phyloP scores from a whole-genome alignment of 768 basidiomycete species.

The Auriscalpium vulgare region DNA sequence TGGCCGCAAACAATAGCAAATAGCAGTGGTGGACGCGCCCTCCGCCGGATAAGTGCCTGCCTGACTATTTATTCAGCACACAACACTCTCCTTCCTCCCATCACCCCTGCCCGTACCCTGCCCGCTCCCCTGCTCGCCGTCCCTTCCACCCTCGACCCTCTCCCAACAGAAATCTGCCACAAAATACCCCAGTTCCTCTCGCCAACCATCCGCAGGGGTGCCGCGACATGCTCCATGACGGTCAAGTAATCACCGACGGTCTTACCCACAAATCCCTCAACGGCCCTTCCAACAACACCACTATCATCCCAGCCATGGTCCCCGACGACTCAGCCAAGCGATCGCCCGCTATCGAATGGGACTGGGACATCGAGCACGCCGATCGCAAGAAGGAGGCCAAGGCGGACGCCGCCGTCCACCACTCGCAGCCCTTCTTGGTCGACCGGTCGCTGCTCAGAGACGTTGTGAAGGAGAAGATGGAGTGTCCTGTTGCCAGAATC shows the following conservation, averaged over 20 bases:
- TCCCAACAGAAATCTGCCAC: too few species aligned
- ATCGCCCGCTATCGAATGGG: slow-evolving; percentile 42
- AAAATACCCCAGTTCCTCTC: neutral
- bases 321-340: neutral
- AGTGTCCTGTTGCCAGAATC: slow-evolving; percentile 59
- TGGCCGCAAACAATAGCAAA: too few species aligned
- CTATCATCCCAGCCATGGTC: neutral
- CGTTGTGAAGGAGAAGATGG: slow-evolving; percentile 66
- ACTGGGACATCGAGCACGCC: slow-evolving; percentile 65
- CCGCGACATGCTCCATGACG: slow-evolving; percentile 10
- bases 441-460: slow-evolving; percentile 71
- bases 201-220: neutral
- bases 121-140: too few species aligned
- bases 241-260: neutral
- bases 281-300: neutral
- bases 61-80: too few species aligned
- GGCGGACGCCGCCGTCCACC: slow-evolving; percentile 55
- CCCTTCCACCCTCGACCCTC: too few species aligned
- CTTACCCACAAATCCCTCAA: slow-evolving; percentile 3
- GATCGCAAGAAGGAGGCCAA: slow-evolving; percentile 58
- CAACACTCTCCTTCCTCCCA: too few species aligned
- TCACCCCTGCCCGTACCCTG: too few species aligned
- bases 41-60: too few species aligned
- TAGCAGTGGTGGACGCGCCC: too few species aligned
- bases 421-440: slow-evolving; percentile 60